These are phyloP conservation scores for Ilyonectria sp. DNA, from an alignment of 2,329 filamentous ascomycete species.

Conservation along the genomic window DNA sequence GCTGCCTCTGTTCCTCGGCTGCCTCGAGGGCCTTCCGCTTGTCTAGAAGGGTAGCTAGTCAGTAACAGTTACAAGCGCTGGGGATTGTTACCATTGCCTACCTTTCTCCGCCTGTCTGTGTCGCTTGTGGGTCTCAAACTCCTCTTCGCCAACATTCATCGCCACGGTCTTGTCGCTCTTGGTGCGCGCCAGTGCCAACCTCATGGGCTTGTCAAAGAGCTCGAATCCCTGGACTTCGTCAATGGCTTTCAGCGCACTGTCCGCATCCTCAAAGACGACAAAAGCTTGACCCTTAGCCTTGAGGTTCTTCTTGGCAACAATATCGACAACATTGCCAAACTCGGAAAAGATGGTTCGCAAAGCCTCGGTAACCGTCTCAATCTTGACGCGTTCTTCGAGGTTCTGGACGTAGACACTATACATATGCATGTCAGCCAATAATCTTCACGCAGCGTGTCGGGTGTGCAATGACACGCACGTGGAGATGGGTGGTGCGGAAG, in stretches of 20 bases:
- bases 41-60: constrained; percentile 57
- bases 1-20: constrained; percentile 82
- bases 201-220: constrained; percentile 92
- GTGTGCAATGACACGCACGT: constrained; percentile 84
- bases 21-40: constrained; percentile 87
- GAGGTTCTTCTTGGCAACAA: constrained; percentile 90
- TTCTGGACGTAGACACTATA: constrained; percentile 81
- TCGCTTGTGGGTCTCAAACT: constrained; percentile 89
- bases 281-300: constrained; percentile 97
- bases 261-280: constrained; percentile 87
- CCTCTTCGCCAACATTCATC: constrained; percentile 80
- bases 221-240: constrained; percentile 94
- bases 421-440: constrained; percentile 58
- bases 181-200: constrained; percentile 84
- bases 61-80: not conserved
- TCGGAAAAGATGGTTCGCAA: constrained; percentile 87
- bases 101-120: constrained; percentile 91
- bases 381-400: constrained; percentile 92
- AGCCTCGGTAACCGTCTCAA: constrained; percentile 80
- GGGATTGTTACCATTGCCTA: constrained; percentile 57
- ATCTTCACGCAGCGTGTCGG: constrained; percentile 66
- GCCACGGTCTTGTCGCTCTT: constrained; percentile 90
- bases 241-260: constrained; percentile 84
- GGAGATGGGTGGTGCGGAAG: constrained; percentile 66
- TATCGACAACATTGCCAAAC: constrained; percentile 88